Conservation (phyloP, 129 eudicot species). For the Flaveria ramosissima region DNA sequence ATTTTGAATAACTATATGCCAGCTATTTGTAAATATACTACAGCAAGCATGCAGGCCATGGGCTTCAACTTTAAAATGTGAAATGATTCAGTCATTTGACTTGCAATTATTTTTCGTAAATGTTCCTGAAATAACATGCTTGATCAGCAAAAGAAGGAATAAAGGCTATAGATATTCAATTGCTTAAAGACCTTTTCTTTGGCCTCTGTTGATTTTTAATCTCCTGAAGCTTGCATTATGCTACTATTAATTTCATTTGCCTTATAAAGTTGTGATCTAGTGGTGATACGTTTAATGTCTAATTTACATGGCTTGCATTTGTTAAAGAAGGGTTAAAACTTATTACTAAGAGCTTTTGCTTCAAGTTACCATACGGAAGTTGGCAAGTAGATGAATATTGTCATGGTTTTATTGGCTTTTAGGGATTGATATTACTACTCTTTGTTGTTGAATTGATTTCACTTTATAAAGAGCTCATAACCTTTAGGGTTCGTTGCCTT, state of each 20-base stretch:
- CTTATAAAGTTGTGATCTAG: background rate
- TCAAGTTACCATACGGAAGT: background rate
- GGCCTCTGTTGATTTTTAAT: background rate
- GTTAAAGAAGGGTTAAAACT: background rate
- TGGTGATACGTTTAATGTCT: background rate
- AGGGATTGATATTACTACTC: background rate
- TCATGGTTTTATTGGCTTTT: slow-evolving; percentile 1
- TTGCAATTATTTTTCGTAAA: background rate
- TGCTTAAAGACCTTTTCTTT: background rate
- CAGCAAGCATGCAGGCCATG: slow-evolving; percentile 6
- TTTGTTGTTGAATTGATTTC: background rate
- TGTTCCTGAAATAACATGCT: background rate
- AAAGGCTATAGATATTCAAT: background rate
- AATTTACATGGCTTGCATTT: background rate
- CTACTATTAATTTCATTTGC: background rate
- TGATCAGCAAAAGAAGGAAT: slow-evolving; percentile 5
- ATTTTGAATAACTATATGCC: background rate
- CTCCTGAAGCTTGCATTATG: background rate
- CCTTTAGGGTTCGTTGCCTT: background rate
- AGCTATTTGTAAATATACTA: slow-evolving; percentile 6
- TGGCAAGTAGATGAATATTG: background rate
- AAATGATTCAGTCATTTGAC: background rate
- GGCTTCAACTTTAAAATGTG: background rate
- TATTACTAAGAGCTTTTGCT: background rate
- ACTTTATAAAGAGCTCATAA: background rate